Percentiles rank a stretch among this genome's conserved stretches.
Evolutionary conservation across 2,329 filamentous ascomycete species (phyloP).

Genomic region (Aspergillus fumigatus): DNA sequence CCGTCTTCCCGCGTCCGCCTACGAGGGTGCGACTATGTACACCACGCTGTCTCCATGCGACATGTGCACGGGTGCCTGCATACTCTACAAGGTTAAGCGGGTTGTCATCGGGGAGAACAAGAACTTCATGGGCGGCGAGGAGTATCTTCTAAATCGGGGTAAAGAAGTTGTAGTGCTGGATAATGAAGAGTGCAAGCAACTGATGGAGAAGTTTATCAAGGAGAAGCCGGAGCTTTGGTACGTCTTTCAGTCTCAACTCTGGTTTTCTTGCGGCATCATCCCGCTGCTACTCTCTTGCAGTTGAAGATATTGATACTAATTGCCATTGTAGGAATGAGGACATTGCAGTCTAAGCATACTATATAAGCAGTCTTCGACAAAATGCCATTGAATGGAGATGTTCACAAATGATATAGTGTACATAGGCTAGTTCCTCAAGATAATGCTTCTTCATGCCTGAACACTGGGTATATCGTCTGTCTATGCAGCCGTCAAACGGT

Average conservation of each 20-base stretch:
- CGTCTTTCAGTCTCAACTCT: constrained; percentile 22
- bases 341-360: constrained; percentile 46
- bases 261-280: neutral
- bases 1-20: constrained; percentile 63
- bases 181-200: constrained; percentile 57
- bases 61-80: constrained; percentile 75
- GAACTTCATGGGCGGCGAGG: constrained; percentile 69
- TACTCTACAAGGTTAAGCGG: constrained; percentile 68
- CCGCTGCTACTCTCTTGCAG: neutral
- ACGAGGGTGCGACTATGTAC: constrained; percentile 74
- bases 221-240: constrained; percentile 70
- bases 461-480: neutral
- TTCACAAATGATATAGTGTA: constrained; percentile 5
- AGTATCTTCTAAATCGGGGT: constrained; percentile 62
- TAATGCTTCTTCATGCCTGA: neutral
- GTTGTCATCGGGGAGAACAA: constrained; percentile 76
- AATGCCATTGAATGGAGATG: neutral
- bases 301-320: neutral
- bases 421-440: neutral
- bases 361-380: neutral
- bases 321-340: constrained; percentile 51
- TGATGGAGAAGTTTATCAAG: constrained; percentile 69
- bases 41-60: constrained; percentile 75
- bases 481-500: constrained; percentile 49
- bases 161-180: constrained; percentile 70